Evolutionary conservation across 768 basidiomycete species (phyloP), one percentile per base, ranked within the genome.

Genomic region (Phanerochaete sordida): DNA sequence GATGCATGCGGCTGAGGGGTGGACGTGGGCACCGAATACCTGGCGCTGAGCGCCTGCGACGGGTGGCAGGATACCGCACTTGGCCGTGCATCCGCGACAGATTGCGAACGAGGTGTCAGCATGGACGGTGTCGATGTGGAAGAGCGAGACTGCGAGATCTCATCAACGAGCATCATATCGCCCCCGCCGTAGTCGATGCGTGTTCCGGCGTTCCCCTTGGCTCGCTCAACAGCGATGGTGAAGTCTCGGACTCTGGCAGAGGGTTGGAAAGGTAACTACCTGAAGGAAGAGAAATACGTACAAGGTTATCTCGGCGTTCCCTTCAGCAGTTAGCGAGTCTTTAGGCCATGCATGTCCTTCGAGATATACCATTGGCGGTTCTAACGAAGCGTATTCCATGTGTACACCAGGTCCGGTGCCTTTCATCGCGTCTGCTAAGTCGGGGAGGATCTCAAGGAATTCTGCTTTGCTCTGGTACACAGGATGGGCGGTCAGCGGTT

Each of bases 331-430:
- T 62, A 64, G 63, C 13, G 9, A 23, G 44, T 69, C 66, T 11
- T 48, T 47, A 7, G 58, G 48, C 63, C 65, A 67, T 2, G 35
- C 31, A 5, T 21, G 12, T 1, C 62, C 59, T n/a, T 65, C 65
- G 24, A 69, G 50, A 46, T 67, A 61, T 7, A 67, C 16, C n/a
- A 66, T 57, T 1, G 65, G 65, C 1, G 65, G 60, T 35, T 66
- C 64, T 12, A 47, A 49, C 16, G 50, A 35, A 35, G 56, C 26
- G 24, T 47, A 31, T 2, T 56, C 58, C 53, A 54, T 65, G 16
- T 62, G 50, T n/a, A 69, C 24, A 6, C 62, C 61, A 26, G 35
- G 23, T 15, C 46, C 56, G 24, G 11, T 52, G 13, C 19, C 39
- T 21, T 64, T 59, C 21, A 60, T 21, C 1, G 57, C 47, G 21